Conservation (phyloP, 768 basidiomycete genomes). For the Termitomyces sp. region DNA sequence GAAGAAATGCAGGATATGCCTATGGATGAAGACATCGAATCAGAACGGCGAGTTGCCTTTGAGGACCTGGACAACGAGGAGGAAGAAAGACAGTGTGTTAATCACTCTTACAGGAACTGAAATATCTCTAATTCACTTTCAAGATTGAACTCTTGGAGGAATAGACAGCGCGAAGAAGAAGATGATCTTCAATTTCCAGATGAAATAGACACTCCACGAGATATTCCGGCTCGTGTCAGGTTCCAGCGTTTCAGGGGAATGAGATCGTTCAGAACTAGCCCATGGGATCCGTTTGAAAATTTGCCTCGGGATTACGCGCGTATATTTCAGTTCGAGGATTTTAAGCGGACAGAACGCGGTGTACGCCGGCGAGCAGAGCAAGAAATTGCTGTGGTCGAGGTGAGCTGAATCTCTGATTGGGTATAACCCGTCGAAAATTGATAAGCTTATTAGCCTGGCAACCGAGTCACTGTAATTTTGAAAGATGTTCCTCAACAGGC, state of each 20-base stretch:
- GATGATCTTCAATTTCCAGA: slow-evolving; percentile 91
- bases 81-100: slow-evolving; percentile 80
- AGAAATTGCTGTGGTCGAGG: slow-evolving; percentile 59
- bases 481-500: slow-evolving; percentile 70
- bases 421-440: neutral
- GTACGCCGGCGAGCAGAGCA: slow-evolving; percentile 63
- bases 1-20: slow-evolving; percentile 60
- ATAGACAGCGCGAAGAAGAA: slow-evolving; percentile 67
- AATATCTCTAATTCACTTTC: slow-evolving; percentile 3
- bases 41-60: slow-evolving; percentile 58
- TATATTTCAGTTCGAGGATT: slow-evolving; percentile 97
- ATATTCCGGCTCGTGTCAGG: slow-evolving; percentile 70
- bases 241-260: slow-evolving; percentile 93
- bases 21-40: slow-evolving; percentile 48
- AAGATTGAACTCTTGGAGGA: slow-evolving; percentile 68
- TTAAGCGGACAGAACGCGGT: slow-evolving; percentile 74
- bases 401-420: slow-evolving; percentile 26
- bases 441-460: slow-evolving; percentile 56
- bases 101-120: neutral
- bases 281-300: slow-evolving; percentile 98
- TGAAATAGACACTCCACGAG: slow-evolving; percentile 91
- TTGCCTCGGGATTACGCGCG: slow-evolving; percentile 89
- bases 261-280: slow-evolving; percentile 89
- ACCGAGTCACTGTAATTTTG: slow-evolving; percentile 71
- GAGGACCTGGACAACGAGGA: slow-evolving; percentile 80